These are phyloP conservation scores for Ophiostoma pallidulum DNA, from an alignment of 2,329 filamentous ascomycete species.

Conservation along the genomic window DNA sequence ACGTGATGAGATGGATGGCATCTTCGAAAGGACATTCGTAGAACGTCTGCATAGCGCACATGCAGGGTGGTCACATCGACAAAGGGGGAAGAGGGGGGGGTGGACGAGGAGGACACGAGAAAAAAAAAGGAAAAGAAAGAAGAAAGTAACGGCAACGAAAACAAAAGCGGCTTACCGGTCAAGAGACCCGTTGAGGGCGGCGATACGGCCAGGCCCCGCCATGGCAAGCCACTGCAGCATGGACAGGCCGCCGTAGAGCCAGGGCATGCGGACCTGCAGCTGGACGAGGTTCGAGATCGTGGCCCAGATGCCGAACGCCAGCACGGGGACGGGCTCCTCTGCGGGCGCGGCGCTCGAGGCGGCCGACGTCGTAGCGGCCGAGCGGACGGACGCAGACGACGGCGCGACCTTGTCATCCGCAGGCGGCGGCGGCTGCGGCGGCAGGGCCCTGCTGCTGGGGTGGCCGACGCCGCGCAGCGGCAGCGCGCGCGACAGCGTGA, in stretches of 20 bases:
- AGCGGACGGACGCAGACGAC: constrained; percentile 5
- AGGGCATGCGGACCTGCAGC: constrained; percentile 77
- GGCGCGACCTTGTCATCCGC: not conserved
- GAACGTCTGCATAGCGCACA: not conserved
- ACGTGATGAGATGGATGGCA: not conserved
- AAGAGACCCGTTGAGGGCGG: constrained; percentile 64
- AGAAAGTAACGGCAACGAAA: constrained; percentile 16
- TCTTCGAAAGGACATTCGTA: not conserved
- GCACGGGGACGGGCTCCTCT: constrained; percentile 46
- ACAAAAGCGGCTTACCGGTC: constrained; percentile 65
- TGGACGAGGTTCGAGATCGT: constrained; percentile 64
- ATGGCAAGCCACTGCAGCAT: constrained; percentile 67
- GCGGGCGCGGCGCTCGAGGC: not conserved
- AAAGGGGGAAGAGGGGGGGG: not conserved
- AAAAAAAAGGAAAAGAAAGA: not conserved
- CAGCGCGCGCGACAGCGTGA: constrained; percentile 59
- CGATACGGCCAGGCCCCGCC: constrained; percentile 65
- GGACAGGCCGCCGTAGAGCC: constrained; percentile 67
- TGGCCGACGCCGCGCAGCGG: constrained; percentile 37
- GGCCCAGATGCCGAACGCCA: constrained; percentile 69
- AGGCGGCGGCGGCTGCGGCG: too few species aligned
- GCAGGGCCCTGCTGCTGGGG: constrained; percentile 18
- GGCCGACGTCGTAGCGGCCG: not conserved
- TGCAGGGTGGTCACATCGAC: not conserved
- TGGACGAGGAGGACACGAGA: not conserved